Base-by-base conservation (phyloP, 2,329 filamentous ascomycete species). In the Microdochium bolleyi region DNA sequence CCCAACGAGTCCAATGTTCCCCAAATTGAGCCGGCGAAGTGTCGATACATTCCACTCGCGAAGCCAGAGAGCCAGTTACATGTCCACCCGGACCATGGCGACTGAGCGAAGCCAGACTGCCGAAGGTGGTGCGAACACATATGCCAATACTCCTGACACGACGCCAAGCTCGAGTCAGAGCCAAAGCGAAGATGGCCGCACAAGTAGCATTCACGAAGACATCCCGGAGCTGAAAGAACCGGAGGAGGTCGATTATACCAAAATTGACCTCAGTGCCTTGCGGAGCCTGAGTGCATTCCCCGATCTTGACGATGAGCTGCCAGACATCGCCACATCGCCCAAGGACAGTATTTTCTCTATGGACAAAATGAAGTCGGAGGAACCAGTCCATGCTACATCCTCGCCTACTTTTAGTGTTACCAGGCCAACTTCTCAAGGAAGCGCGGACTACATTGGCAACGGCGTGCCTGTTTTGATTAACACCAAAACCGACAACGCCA, bases 1-100 rank as follows among this genome's bases (percentile, higher is more conserved):
- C 51, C 87, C 89, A 1, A 82, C 82, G 10, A 95, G 89, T 66
- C 89, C 91, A 1, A 72, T 84, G n/a, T 80, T 76, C 53, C 72
- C 73, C 51, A 77, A 73, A 54, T 78, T 77, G 56, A 69, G 84
- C 73, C 67, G 87, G 55, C 83, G 82, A 63, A 95, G 89, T 69
- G 72, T 84, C 22, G 87, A 91, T 56, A 87, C 85, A 10, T 75
- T 72, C 49, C 66, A 73, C 16, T 75, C 76, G 4, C 70, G 77
- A 52, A 88, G 83, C 63, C 83, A 87, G 61, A 77, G 86, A 52
- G 85, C 82, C 58, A 95, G 89, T 67, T 90, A 82, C 59, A 89
- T 90, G 73, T 85, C 86, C 1, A 79, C 80, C 19, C 84, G 78
- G 62, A 87, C 84, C 19, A 67, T 71, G 38, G 68, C 69, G 56